Evolutionary conservation across 345 rosid genomes (phyloP).

Genomic region (Eucalyptus decipiens): DNA sequence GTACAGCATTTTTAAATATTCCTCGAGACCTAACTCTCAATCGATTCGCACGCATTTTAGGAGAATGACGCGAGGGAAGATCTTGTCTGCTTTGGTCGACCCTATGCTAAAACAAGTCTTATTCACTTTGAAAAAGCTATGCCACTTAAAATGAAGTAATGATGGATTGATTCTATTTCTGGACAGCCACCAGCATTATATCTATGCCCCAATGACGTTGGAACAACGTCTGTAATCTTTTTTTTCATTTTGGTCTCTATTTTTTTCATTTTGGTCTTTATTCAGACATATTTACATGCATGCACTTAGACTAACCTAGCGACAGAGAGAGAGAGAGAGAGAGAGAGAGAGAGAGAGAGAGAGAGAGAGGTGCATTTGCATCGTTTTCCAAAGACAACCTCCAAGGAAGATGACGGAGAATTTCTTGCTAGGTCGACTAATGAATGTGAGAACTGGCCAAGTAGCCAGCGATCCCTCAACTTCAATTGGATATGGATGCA

Average conservation of each 20-base stretch:
- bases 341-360: neutral
- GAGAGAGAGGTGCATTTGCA: neutral
- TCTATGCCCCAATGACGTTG: neutral
- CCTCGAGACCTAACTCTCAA: neutral
- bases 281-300: neutral
- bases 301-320: neutral
- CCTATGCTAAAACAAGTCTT: neutral
- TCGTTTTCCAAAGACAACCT: neutral
- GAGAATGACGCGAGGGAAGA: neutral
- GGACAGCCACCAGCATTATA: neutral
- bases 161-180: neutral
- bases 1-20: neutral
- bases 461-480: neutral
- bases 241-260: no score
- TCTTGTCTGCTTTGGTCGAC: neutral
- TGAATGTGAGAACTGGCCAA: neutral
- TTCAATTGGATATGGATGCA: neutral
- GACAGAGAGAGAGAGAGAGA: neutral
- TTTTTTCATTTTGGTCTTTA: neutral
- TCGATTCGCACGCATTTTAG: neutral
- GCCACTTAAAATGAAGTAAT: neutral
- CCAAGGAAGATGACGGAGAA: neutral
- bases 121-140: neutral
- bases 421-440: neutral
- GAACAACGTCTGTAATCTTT: neutral